Conservation (phyloP, 2,329 filamentous ascomycete genomes). For the Paraphaeosphaeria minitans region DNA sequence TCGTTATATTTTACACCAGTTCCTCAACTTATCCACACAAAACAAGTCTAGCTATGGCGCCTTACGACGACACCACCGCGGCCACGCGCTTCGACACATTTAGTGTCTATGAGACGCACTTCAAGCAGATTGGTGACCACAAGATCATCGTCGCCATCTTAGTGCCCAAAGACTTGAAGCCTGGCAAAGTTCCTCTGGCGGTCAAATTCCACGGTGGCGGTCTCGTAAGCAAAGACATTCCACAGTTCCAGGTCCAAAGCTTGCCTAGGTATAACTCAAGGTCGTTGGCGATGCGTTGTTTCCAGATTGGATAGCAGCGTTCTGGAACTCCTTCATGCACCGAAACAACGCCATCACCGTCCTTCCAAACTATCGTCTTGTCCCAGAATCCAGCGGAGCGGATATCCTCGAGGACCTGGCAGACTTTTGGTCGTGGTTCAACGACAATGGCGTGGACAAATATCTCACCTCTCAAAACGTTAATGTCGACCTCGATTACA, state of each 20-base stretch:
- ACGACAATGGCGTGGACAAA: constrained; percentile 10
- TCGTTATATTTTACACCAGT: neutral
- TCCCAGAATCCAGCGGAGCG: constrained; percentile 54
- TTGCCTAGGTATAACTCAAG: too few relatives aligned
- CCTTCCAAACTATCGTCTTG: constrained; percentile 57
- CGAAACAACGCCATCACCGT: constrained; percentile 52
- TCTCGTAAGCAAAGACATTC: constrained; percentile 36
- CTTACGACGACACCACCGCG: constrained; percentile 22
- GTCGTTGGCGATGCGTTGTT: constrained; percentile 35
- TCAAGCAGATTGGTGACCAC: constrained; percentile 49
- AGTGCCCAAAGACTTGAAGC: constrained; percentile 44
- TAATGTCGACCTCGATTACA: constrained; percentile 28
- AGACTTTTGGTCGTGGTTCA: constrained; percentile 57
- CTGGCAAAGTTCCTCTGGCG: constrained; percentile 47
- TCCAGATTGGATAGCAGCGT: constrained; percentile 36
- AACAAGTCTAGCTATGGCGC: neutral
- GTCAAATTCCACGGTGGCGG: constrained; percentile 55
- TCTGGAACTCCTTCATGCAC: constrained; percentile 47
- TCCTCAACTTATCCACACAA: neutral
- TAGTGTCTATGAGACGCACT: constrained; percentile 46
- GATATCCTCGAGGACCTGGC: constrained; percentile 57
- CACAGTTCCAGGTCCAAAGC: too few relatives aligned
- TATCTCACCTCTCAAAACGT: constrained; percentile 23
- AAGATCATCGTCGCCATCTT: constrained; percentile 46
- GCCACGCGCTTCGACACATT: constrained; percentile 47